These are phyloP conservation scores for Pigoraptor vietnamica DNA, from an alignment of 78 protist species.

Conservation along the genomic window DNA sequence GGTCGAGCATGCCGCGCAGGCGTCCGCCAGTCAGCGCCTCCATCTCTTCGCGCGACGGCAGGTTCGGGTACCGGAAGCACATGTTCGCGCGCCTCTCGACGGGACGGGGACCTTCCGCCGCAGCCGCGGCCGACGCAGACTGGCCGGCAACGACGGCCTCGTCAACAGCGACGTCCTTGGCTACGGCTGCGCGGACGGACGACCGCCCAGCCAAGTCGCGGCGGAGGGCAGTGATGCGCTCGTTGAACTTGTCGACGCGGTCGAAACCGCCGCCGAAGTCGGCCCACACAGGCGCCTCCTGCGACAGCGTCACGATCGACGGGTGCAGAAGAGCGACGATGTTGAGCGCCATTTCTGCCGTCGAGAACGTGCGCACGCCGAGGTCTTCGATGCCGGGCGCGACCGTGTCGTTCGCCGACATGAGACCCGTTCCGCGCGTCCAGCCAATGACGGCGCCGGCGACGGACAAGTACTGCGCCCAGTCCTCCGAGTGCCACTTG, in stretches of 20 bases:
- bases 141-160: background rate
- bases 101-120: no score
- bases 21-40: background rate
- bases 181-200: conserved; percentile 4
- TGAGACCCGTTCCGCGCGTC: conserved; percentile 71
- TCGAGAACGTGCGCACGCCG: conserved; percentile 59
- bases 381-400: conserved; percentile 37
- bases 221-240: background rate
- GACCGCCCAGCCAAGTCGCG: background rate
- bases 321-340: conserved; percentile 40
- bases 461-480: conserved; percentile 43
- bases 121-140: no score
- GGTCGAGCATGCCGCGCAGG: conserved; percentile 39
- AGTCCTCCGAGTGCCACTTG: conserved; percentile 55
- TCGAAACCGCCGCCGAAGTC: conserved; percentile 50
- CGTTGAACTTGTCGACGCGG: background rate
- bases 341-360: conserved; percentile 52
- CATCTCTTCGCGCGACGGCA: background rate
- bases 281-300: conserved; percentile 47
- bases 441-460: conserved; percentile 66
- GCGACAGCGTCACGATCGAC: conserved; percentile 14
- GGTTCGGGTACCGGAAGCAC: background rate
- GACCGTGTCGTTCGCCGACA: conserved; percentile 49
- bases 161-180: background rate
- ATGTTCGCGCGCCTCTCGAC: background rate